Evolutionary conservation across 495 filamentous ascomycete genomes (phyloP), one percentile per base, ranked within the genome.

Genomic region (Immersiella caudata): DNA sequence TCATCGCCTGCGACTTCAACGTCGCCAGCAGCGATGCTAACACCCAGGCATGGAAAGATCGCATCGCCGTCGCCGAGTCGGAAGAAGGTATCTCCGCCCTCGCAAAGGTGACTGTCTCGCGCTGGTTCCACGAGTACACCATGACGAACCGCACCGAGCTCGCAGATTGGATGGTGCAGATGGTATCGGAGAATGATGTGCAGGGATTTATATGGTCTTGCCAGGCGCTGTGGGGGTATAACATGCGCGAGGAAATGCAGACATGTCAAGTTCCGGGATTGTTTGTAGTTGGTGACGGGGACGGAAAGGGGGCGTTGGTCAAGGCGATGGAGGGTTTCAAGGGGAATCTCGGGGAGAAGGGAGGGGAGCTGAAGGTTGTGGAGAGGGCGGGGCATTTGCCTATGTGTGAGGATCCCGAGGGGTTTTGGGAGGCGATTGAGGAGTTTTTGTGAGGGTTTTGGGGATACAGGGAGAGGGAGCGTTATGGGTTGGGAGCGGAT

Each of bases 1-100:
- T 93, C 77, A 80, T 94, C 40, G 83, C 89, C 11, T 94, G 91
- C 79, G 92, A 94, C 76, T 93, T 91, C 71, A 93, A 91, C 75
- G 84, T 85, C 6, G 82, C 86, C 8, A 84, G 85, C 0, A 88
- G 88, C 52, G 80, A 87, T 35, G 87, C 88, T 21, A 94, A 94
- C 78, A 85, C 85, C 7, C 85, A 85, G 56, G 90, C 90, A 1
- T 95, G 92, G 92, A 86, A 85, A 62, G 90, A 92, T 56, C 88
- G 92, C 18, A 90, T 91, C 62, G 87, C 81, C 1, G 72, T 93
- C n/a, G 86, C 87, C 0, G 88, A 90, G 74, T 77, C 79, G 56
- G 83, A 83, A 33, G 82, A 80, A 5, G 83, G 85, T 0, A 85
- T 90, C 68, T 71, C 69, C 0, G 76, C 86, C 56, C 80, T 95